Conservation (phyloP, 371 early-diverging fungal species). For the Apophysomyces elegans region DNA sequence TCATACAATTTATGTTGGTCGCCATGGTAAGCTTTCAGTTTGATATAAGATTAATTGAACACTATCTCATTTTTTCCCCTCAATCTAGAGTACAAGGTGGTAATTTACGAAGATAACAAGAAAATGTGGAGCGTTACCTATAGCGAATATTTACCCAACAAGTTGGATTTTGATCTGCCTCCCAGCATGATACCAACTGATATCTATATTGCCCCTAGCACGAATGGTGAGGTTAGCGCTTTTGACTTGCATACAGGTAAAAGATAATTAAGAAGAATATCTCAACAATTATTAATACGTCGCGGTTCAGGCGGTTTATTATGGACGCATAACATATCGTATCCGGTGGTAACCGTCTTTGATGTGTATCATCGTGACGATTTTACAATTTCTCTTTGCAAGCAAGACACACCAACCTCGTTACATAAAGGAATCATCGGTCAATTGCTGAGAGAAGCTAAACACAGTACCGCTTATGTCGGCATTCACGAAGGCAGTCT, state of each 20-base stretch:
- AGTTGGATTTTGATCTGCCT: constrained; percentile 42
- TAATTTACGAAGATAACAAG: constrained; percentile 29
- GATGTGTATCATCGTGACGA: constrained; percentile 46
- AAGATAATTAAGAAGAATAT: not conserved
- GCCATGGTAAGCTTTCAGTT: constrained; percentile 33
- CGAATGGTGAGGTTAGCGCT: constrained; percentile 37
- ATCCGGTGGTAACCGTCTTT: constrained; percentile 45
- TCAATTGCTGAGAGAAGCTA: constrained; percentile 19
- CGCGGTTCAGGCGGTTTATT: constrained; percentile 22
- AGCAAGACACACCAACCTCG: constrained; percentile 36
- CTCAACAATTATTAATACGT: not conserved
- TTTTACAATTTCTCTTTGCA: constrained; percentile 34
- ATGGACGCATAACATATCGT: constrained; percentile 37
- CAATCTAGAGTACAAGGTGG: constrained; percentile 31
- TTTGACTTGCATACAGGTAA: constrained; percentile 37
- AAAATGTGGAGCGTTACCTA: constrained; percentile 46
- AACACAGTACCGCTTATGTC: constrained; percentile 49
- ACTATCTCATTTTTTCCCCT: not conserved
- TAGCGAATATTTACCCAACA: constrained; percentile 51
- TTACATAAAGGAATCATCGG: constrained; percentile 37
- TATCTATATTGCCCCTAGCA: constrained; percentile 48
- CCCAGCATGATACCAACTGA: constrained; percentile 28
- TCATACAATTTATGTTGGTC: constrained; percentile 45
- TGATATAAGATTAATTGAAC: not conserved
- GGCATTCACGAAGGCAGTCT: constrained; percentile 61